Conservation (phyloP, 1,284 basidiomycete genomes). For the Boletellus deceptivus region DNA sequence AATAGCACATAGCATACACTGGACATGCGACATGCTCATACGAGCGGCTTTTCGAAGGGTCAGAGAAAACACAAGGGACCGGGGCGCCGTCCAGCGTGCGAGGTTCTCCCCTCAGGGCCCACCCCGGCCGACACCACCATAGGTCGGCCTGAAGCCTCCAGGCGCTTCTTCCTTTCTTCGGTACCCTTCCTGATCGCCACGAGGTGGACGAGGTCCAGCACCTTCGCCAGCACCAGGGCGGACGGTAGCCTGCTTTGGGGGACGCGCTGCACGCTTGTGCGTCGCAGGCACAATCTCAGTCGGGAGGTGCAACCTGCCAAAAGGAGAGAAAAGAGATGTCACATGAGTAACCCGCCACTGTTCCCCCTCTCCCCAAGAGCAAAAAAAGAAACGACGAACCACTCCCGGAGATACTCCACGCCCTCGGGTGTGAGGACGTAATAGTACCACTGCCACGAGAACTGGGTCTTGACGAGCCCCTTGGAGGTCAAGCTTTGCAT, state of each 20-base stretch:
- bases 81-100: no score
- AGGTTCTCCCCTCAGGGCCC: constrained; percentile 56
- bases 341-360: background rate
- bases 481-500: constrained; percentile 96
- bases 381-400: constrained; percentile 45
- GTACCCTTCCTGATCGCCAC: constrained; percentile 82
- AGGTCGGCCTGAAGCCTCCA: constrained; percentile 81
- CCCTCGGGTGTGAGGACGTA: constrained; percentile 94
- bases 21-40: constrained; percentile 40
- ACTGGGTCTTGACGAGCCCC: constrained; percentile 97
- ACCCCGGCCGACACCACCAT: constrained; percentile 86
- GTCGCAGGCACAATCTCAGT: constrained; percentile 92
- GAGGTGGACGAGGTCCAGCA: constrained; percentile 83
- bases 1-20: constrained; percentile 38
- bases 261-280: constrained; percentile 89
- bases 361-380: background rate
- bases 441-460: constrained; percentile 96
- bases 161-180: constrained; percentile 82
- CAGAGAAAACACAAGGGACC: background rate
- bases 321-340: background rate
- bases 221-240: constrained; percentile 66
- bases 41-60: constrained; percentile 35
- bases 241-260: constrained; percentile 67
- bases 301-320: constrained; percentile 82
- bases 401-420: constrained; percentile 93